Percentiles rank a stretch among this genome's conserved stretches.
phyloP scores from a whole-genome alignment of 805 yeast genomes.

The Candida glaebosa region DNA sequence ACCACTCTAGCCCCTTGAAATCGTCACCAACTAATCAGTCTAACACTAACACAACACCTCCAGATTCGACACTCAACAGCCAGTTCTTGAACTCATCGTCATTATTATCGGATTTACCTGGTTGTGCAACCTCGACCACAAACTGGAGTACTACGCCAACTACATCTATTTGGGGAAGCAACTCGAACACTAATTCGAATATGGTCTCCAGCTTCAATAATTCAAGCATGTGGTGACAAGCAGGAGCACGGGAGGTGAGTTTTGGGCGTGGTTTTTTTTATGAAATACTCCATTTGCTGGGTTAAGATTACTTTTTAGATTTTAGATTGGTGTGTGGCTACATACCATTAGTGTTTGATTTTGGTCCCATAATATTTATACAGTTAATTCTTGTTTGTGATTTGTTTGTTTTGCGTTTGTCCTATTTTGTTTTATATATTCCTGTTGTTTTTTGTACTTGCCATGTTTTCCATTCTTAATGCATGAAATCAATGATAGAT shows the following conservation, averaged over 20 bases:
- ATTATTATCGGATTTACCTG: conserved; percentile 10
- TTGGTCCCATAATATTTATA: conserved; percentile 2
- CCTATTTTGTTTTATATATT: background rate
- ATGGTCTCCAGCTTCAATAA: conserved; percentile 12
- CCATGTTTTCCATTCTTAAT: background rate
- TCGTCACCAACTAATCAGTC: background rate
- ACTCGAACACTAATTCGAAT: conserved; percentile 8
- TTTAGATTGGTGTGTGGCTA: conserved; percentile 3
- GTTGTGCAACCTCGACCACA: conserved; percentile 8
- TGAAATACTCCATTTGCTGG: no score
- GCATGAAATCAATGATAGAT: background rate
- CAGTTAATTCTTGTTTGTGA: conserved; percentile 7
- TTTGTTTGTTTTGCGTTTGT: background rate
- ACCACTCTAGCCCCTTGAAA: conserved; percentile 3
- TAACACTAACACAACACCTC: conserved; percentile 5
- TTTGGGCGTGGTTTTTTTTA: no score
- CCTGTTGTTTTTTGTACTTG: background rate
- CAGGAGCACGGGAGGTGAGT: no score
- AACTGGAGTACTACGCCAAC: conserved; percentile 12
- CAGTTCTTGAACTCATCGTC: conserved; percentile 17
- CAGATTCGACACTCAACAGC: conserved; percentile 4
- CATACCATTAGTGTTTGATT: background rate
- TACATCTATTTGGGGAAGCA: conserved; percentile 7
- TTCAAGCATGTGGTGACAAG: conserved; percentile 20
- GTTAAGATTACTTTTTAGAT: no score